These are phyloP conservation scores for Solanum habrochaites DNA, from an alignment of 257 asterid genomes.

Conservation along the genomic window DNA sequence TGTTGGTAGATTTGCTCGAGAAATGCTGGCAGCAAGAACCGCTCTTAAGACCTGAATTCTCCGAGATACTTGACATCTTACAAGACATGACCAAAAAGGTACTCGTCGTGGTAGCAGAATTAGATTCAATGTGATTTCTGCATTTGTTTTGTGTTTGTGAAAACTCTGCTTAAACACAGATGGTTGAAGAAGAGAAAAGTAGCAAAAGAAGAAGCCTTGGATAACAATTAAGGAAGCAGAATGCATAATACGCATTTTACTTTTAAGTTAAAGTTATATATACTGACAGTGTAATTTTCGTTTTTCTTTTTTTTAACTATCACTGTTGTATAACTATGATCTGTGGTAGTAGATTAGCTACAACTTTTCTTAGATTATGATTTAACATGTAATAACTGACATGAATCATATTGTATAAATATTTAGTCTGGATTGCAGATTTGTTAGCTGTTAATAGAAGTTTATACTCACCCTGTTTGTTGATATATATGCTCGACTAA, in stretches of 20 bases:
- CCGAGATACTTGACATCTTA: slow-evolving; percentile 48
- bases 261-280: neutral
- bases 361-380: neutral
- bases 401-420: neutral
- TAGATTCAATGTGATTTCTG: neutral
- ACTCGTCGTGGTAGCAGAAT: neutral
- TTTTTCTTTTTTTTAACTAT: neutral
- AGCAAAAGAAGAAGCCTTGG: slow-evolving; percentile 38
- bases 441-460: neutral
- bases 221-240: slow-evolving; percentile 2
- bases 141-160: neutral
- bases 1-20: slow-evolving; percentile 48
- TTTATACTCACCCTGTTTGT: neutral
- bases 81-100: slow-evolving; percentile 48
- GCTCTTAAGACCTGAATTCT: slow-evolving; percentile 62
- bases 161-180: slow-evolving; percentile 10
- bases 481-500: neutral
- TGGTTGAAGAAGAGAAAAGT: slow-evolving; percentile 35
- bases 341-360: neutral
- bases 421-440: neutral
- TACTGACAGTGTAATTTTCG: neutral
- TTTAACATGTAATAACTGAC: neutral
- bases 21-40: slow-evolving; percentile 83
- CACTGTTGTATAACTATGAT: neutral
- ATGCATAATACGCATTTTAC: neutral